Base-by-base conservation (phyloP, 495 filamentous ascomycete species). In the Penicillium subrubescens region DNA sequence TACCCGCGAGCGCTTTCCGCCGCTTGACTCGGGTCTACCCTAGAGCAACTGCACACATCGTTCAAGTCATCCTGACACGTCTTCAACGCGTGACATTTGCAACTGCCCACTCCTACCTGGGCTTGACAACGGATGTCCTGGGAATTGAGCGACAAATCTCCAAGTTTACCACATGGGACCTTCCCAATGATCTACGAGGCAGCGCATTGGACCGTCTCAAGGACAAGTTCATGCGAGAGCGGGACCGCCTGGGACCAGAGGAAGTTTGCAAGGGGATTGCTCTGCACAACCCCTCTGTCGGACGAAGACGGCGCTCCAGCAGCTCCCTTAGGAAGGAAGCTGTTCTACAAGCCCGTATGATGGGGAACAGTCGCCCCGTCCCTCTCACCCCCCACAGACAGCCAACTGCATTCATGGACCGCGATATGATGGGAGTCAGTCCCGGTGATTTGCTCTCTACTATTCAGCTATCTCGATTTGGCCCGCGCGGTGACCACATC, bases 21-120 rank as follows among this genome's bases (percentile, higher is more conserved):
- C 90, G 95, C 10, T 80, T 99, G 41, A 99, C 96, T n/a, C 83
- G 91, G 65, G 89, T 97, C 23, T 99, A 97, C 71, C 95, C 95
- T 8, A 94, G 93, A 78, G 95, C 95, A 4, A 97, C 95, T 12
- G 91, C 96, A 7, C 95, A 99, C 73, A 97, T 99, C 64, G 92
- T 99, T 2, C 94, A 98, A 62, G 95, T 99, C 31, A 98, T 99
- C 57, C 75, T 99, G 33, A 97, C 95, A 2, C 84, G 95, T 61
- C 89, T 99, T 35, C 95, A 99, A 71, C 83, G 95, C 60, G 95
- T 99, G 21, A 98, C 96, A 1, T 90, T 99, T 46, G 88, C 92
- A 0, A 97, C 96, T 2, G 96, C 91, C 0, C 92, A 97, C 77
- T 89, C 92, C 8, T 99, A 99, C 70, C 87, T 99, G 17, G 95